Evolutionary conservation across 805 yeast species (phyloP).

Genomic region (Nakazawaea wickerhamii): DNA sequence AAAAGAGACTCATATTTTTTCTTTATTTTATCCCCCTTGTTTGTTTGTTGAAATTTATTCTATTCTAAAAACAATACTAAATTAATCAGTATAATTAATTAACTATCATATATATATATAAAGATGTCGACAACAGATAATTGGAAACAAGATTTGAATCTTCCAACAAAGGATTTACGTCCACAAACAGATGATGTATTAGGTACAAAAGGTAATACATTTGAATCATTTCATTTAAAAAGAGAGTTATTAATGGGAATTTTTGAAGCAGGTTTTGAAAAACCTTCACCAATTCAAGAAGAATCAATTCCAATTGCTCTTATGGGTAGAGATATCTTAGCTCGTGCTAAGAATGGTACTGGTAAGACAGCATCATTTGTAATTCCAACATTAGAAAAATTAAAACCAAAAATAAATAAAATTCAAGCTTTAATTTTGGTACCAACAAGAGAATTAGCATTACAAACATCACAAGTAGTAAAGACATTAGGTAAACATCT

Average conservation of each 20-base stretch:
- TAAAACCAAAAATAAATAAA: conserved; percentile 76
- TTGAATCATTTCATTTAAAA: conserved; percentile 87
- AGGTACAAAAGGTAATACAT: conserved; percentile 82
- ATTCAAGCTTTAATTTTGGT: conserved; percentile 91
- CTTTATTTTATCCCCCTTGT: too few relatives aligned
- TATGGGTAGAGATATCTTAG: conserved; percentile 91
- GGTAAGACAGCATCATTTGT: conserved; percentile 98
- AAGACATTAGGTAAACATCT: conserved; percentile 93
- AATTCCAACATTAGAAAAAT: conserved; percentile 85
- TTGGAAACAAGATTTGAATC: conserved; percentile 71
- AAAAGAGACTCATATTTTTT: too few relatives aligned
- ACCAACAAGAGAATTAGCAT: conserved; percentile 96
- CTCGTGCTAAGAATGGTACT: conserved; percentile 97
- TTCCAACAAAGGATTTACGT: conserved; percentile 84
- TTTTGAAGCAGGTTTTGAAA: conserved; percentile 97
- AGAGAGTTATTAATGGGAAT: conserved; percentile 97
- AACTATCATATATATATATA: too few relatives aligned
- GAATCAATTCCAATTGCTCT: conserved; percentile 94
- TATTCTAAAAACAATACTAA: too few relatives aligned
- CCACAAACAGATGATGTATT: conserved; percentile 97
- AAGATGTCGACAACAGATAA: conserved; percentile 26
- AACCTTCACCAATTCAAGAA: conserved; percentile 97
- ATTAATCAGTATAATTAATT: too few relatives aligned
- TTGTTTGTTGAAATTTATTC: too few relatives aligned
- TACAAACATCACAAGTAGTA: conserved; percentile 96